These are phyloP conservation scores for Madurella mycetomatis DNA, from an alignment of 2,329 filamentous ascomycete species.

Conservation along the genomic window DNA sequence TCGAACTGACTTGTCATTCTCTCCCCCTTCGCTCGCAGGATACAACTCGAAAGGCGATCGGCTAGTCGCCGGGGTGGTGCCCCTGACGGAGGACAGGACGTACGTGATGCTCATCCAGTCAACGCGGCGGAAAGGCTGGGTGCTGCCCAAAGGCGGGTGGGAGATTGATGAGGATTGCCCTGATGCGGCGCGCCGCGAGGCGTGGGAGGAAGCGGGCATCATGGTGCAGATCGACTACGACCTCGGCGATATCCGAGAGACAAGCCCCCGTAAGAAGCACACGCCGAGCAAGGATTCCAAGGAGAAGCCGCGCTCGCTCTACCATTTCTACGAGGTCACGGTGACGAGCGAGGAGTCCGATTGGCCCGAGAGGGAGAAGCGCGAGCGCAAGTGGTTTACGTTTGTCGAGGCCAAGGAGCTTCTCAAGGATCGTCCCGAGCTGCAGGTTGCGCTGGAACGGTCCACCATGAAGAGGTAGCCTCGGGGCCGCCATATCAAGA, in stretches of 20 bases:
- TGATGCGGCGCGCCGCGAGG: conserved; percentile 81
- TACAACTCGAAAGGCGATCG: conserved; percentile 91
- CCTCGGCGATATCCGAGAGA: conserved; percentile 81
- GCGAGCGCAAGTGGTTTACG: conserved; percentile 84
- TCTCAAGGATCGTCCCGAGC: conserved; percentile 74
- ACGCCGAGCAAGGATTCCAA: conserved; percentile 36
- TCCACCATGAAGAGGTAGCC: conserved; percentile 61
- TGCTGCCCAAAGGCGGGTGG: conserved; percentile 96
- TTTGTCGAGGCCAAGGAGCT: conserved; percentile 77
- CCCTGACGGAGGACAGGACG: conserved; percentile 78
- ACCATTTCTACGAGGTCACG: conserved; percentile 82
- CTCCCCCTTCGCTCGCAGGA: conserved; percentile 52
- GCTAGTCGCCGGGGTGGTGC: conserved; percentile 90
- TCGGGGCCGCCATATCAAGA: conserved; percentile 18
- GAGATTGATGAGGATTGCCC: conserved; percentile 87
- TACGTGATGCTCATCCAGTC: conserved; percentile 93
- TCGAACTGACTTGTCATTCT: conserved; percentile 35
- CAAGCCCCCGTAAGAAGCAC: conserved; percentile 65
- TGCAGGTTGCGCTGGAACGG: conserved; percentile 79
- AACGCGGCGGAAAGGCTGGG: conserved; percentile 86
- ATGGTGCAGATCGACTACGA: conserved; percentile 78
- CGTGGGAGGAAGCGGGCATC: conserved; percentile 97
- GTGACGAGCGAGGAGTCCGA: conserved; percentile 79
- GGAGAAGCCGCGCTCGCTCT: conserved; percentile 61
- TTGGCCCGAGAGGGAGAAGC: conserved; percentile 94